phyloP scores from a whole-genome alignment of 768 basidiomycete genomes.

The Cystobasidium tubakii region DNA sequence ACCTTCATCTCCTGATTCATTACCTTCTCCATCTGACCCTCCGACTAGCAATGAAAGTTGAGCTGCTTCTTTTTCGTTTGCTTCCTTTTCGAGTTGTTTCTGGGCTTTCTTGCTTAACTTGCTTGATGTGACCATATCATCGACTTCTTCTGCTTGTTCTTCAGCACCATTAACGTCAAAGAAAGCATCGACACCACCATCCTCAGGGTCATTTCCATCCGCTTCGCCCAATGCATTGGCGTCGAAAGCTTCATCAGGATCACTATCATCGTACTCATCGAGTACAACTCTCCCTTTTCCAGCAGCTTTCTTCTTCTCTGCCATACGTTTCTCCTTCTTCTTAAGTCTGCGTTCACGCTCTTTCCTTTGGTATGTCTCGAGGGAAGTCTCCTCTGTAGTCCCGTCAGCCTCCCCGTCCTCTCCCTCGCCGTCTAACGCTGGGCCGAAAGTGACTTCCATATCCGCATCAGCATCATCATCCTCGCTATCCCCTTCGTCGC shows the following conservation, averaged over 20 bases:
- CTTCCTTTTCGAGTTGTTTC: constrained; percentile 35
- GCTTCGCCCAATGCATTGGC: constrained; percentile 38
- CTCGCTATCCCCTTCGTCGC: constrained; percentile 57
- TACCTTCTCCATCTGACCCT: constrained; percentile 54
- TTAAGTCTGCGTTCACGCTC: constrained; percentile 80
- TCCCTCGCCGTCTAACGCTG: constrained; percentile 61
- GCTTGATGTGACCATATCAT: constrained; percentile 36
- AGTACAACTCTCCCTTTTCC: constrained; percentile 50
- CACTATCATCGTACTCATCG: constrained; percentile 43
- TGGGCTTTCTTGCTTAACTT: constrained; percentile 39
- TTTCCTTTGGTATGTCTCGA: constrained; percentile 83
- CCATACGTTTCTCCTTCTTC: constrained; percentile 64
- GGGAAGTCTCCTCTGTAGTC: constrained; percentile 70
- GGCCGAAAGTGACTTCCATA: constrained; percentile 92
- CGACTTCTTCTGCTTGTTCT: constrained; percentile 38
- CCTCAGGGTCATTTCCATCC: constrained; percentile 40
- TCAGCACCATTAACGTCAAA: constrained; percentile 43
- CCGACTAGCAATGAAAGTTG: constrained; percentile 61
- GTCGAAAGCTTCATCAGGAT: constrained; percentile 42
- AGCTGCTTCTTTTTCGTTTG: constrained; percentile 41
- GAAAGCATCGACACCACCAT: constrained; percentile 45
- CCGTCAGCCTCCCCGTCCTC: constrained; percentile 44
- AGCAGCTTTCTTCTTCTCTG: constrained; percentile 44
- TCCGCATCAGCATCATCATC: constrained; percentile 53
- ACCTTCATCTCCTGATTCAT: constrained; percentile 43